phyloP scores from a whole-genome alignment of 176 grass and related monocot genomes.

The Poa annua region DNA sequence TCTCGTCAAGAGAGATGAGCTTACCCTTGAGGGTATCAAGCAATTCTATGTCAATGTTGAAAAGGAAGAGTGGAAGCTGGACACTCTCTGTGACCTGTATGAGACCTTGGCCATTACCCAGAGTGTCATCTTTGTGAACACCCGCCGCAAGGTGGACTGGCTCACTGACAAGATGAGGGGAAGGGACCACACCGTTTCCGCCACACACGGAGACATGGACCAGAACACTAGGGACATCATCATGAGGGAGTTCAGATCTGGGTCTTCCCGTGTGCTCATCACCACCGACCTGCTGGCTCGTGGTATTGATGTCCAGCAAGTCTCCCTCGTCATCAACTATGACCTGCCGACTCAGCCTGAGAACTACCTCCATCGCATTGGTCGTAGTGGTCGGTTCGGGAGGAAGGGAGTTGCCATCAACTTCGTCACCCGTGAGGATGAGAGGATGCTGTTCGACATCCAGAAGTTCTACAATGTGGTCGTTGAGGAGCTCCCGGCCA shows the following conservation, averaged over 20 bases:
- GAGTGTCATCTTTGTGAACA: slow-evolving; percentile 87
- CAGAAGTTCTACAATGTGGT: slow-evolving; percentile 78
- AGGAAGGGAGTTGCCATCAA: slow-evolving; percentile 89
- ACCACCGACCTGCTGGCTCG: slow-evolving; percentile 80
- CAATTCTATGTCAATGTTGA: slow-evolving; percentile 79
- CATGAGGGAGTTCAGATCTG: slow-evolving; percentile 88
- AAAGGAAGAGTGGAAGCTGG: slow-evolving; percentile 86
- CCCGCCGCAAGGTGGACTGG: slow-evolving; percentile 89
- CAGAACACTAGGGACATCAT: slow-evolving; percentile 93
- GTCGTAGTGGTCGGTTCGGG: slow-evolving; percentile 80
- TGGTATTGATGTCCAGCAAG: slow-evolving; percentile 91
- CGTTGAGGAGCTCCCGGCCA: slow-evolving; percentile 70
- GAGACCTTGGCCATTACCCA: slow-evolving; percentile 81
- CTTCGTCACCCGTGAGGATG: slow-evolving; percentile 72
- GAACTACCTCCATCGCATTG: slow-evolving; percentile 83
- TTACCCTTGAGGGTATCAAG: slow-evolving; percentile 85
- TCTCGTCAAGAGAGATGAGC: slow-evolving; percentile 83
- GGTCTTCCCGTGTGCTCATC: slow-evolving; percentile 80
- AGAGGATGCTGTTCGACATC: slow-evolving; percentile 77
- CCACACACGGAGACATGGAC: slow-evolving; percentile 85
- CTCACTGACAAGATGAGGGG: slow-evolving; percentile 85
- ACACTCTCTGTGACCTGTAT: slow-evolving; percentile 76
- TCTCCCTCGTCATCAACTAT: slow-evolving; percentile 79
- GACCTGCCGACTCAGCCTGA: slow-evolving; percentile 78
- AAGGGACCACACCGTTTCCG: slow-evolving; percentile 78